Percentiles rank a stretch among this genome's conserved stretches.
These are phyloP conservation scores for Aspergillus terreus DNA, from an alignment of 2,329 filamentous ascomycete species.

Conservation along the genomic window DNA sequence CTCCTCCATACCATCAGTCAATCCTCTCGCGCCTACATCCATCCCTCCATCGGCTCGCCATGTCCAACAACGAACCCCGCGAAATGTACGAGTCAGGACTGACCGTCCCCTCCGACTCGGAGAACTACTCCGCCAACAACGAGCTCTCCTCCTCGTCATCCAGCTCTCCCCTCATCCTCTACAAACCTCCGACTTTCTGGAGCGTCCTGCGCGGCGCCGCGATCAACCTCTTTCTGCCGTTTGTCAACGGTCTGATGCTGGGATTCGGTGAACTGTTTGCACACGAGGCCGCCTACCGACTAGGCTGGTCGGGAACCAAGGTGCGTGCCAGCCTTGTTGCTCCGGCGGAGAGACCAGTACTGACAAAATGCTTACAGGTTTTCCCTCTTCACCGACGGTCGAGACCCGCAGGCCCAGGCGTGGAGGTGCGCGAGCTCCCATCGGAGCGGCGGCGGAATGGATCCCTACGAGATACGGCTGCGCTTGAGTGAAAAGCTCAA, in stretches of 20 bases:
- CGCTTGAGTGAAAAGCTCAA: constrained; percentile 55
- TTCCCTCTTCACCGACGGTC: constrained; percentile 59
- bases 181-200: constrained; percentile 85
- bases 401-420: constrained; percentile 72
- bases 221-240: constrained; percentile 93
- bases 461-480: constrained; percentile 62
- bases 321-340: constrained; percentile 49
- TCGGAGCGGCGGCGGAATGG: constrained; percentile 41
- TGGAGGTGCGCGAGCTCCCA: constrained; percentile 71
- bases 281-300: constrained; percentile 86
- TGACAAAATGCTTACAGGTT: constrained; percentile 42
- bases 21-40: not conserved
- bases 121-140: constrained; percentile 44
- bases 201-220: constrained; percentile 79
- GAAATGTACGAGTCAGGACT: constrained; percentile 42
- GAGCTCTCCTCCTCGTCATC: constrained; percentile 34
- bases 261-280: constrained; percentile 96
- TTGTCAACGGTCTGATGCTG: constrained; percentile 97
- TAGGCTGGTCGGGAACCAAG: constrained; percentile 93
- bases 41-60: constrained; percentile 14
- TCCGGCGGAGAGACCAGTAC: not conserved
- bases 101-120: constrained; percentile 47
- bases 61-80: constrained; percentile 29
- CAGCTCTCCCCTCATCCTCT: constrained; percentile 54
- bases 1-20: not conserved